A percentile compares a stretch with the other conserved stretches of the same genome.
These are phyloP conservation scores for Phytophthora sp. DNA, from an alignment of 352 stramenopile genomes.

Conservation along the genomic window DNA sequence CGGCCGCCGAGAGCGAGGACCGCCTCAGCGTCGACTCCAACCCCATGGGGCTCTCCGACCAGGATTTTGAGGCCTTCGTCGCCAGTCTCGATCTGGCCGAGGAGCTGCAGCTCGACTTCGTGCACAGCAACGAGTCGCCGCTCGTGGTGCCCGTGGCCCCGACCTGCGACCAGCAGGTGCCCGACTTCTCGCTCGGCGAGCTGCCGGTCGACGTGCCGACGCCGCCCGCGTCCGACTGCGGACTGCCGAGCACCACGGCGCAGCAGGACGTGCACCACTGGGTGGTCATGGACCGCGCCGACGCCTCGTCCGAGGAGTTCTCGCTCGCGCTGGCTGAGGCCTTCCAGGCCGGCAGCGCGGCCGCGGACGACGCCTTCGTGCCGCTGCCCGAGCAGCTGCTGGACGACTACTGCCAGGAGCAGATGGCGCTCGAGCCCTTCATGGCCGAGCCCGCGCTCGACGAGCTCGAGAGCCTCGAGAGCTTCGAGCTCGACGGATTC, in stretches of 20 bases:
- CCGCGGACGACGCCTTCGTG: constrained; percentile 1
- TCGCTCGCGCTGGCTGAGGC: constrained; percentile 16
- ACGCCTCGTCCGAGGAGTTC: constrained; percentile 33
- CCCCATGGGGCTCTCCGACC: constrained; percentile 25
- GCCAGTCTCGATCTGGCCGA: constrained; percentile 29
- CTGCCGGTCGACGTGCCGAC: background rate
- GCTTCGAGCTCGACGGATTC: constrained; percentile 22
- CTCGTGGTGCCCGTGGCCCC: constrained; percentile 22
- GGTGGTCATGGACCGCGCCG: constrained; percentile 32
- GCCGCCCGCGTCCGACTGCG: background rate
- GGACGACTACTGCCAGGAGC: constrained; percentile 19
- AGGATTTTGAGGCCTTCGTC: constrained; percentile 32
- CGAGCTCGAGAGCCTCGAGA: background rate
- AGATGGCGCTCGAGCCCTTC: constrained; percentile 8
- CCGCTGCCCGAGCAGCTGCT: constrained; percentile 20
- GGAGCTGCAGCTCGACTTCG: constrained; percentile 18
- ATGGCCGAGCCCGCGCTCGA: background rate
- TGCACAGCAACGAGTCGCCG: constrained; percentile 22
- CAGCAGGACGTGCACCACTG: constrained; percentile 38
- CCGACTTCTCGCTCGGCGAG: constrained; percentile 15
- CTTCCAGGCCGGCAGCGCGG: constrained; percentile 8
- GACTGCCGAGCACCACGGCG: constrained; percentile 13
- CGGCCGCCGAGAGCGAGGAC: background rate
- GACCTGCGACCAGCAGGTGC: background rate
- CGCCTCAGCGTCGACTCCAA: constrained; percentile 20